Evolutionary conservation across 2,329 filamentous ascomycete genomes (phyloP).

Genomic region (Hypocreales sp.): DNA sequence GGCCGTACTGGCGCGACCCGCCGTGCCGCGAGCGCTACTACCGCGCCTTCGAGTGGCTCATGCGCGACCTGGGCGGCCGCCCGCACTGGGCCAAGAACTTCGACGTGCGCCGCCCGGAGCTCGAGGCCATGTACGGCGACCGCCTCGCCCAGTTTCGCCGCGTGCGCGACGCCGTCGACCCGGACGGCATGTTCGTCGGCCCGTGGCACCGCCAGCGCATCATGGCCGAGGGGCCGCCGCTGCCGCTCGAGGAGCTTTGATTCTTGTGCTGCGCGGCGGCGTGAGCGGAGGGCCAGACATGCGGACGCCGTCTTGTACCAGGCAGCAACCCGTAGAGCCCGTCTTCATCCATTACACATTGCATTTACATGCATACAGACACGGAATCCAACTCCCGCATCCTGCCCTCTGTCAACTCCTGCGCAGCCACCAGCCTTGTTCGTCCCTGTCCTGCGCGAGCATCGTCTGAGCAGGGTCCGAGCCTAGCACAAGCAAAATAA

Average conservation of each 20-base stretch:
- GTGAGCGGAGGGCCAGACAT: too few species aligned
- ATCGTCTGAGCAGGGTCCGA: too few species aligned
- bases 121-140: conserved; percentile 54
- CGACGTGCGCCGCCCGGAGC: conserved; percentile 39
- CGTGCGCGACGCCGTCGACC: conserved; percentile 56
- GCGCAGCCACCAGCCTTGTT: too few species aligned
- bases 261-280: too few species aligned
- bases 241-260: conserved; percentile 21
- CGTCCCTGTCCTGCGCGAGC: too few species aligned
- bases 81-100: conserved; percentile 97
- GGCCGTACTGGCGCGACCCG: conserved; percentile 65
- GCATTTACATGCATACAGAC: too few species aligned
- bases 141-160: conserved; percentile 50
- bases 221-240: conserved; percentile 18
- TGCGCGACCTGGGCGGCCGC: conserved; percentile 67
- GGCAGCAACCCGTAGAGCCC: too few species aligned
- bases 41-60: conserved; percentile 78
- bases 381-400: too few species aligned
- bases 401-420: too few species aligned
- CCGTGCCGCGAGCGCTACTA: conserved; percentile 68
- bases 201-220: conserved; percentile 74
- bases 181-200: conserved; percentile 76
- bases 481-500: too few species aligned
- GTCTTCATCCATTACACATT: too few species aligned
- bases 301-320: too few species aligned